Base-by-base conservation (phyloP, 1,139 yeast species). In the Diutina scorzettiae region DNA sequence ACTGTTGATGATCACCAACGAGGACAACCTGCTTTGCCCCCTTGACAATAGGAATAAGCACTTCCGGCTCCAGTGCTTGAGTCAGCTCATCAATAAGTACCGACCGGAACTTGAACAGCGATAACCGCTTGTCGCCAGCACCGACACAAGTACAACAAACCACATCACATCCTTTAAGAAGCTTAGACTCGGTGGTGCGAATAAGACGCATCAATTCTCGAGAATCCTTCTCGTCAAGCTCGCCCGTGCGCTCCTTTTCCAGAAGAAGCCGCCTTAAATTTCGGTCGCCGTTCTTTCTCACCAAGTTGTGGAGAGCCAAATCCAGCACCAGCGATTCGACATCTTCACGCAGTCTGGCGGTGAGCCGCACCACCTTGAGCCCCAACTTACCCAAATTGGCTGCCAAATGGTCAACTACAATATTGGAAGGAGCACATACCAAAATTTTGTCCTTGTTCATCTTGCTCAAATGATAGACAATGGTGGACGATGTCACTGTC, bases 381-480 rank as follows among this genome's bases (percentile, higher is more conserved):
- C 95, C 95, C 29, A 85, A 60, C 9, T 59, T 55, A 44, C 76
- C 72, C 45, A 87, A 65, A 52, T 87, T 81, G 7, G 71, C 73
- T 2, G 96, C 87, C 45, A 89, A 68, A 62, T 89, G 96, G 58
- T 89, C 96, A 36, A 85, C 96, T 0, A 96, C 96, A 43, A 89
- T 91, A 60, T 89, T 89, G 18, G 96, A 86, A 14, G 96, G 96
- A 2, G 96, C 96, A 67, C 96, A 86, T 2, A 87, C 96, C 41
- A 89, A 66, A 6, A 87, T 77, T 45, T 43, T 41, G 16, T 44
- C 44, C 29, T 44, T 55, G 50, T 75, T 75, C 47, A 79, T 55
- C 45, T 74, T 73, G 2, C 78, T 69, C 47, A 87, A 63, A 53
- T 86, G 95, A 53, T 83, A 82, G 23, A 87, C 76, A 48, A 89